Evolutionary conservation across 257 asterid species (phyloP), one percentile per base, ranked within the genome.

Genomic region (Coffea eugenioides): DNA sequence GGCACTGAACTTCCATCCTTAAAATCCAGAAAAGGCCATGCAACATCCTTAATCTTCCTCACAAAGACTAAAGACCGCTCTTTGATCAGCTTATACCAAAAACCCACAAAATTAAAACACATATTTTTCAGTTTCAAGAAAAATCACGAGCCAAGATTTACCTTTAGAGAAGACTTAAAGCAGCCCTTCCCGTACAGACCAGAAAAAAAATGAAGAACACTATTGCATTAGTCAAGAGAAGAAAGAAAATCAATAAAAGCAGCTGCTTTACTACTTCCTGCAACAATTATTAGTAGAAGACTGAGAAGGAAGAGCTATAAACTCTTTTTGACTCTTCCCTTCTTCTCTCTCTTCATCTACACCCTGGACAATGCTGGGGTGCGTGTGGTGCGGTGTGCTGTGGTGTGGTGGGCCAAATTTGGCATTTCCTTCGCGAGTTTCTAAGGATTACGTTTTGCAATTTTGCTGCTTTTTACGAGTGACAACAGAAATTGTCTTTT

Each of bases 111-210:
- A 64, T 25, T 15, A 25, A 57, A 71, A 16, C 25, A 74, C 5
- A 67, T 67, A 21, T 5, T 69, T n/a, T n/a, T 11, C 76, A 48
- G 27, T 27, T 39, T 36, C 11, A 36, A 52, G 21, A 39, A 69
- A 20, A 54, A n/a, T 7, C 43, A 52, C 36, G 16, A 46, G 43
- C 25, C 43, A 80, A 80, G 64, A 56, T 52, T 74, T 46, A 80
- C 83, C 83, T 74, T 74, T 25, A 15, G 46, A 34, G 73, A 70
- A 16, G 41, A 39, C 27, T 52, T 73, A 31, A 69, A 56, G 80
- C 67, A 74, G 39, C 9, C 31, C 25, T 5, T 8, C 62, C 25
- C 23, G 18, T 5, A 11, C 7, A 45, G 18, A 25, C 18, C 0
- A 15, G 34, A 23, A 61, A n/a, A 56, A 21, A 7, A 5, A 8